phyloP scores from a whole-genome alignment of 345 rosid species.

The Brassica juncea region DNA sequence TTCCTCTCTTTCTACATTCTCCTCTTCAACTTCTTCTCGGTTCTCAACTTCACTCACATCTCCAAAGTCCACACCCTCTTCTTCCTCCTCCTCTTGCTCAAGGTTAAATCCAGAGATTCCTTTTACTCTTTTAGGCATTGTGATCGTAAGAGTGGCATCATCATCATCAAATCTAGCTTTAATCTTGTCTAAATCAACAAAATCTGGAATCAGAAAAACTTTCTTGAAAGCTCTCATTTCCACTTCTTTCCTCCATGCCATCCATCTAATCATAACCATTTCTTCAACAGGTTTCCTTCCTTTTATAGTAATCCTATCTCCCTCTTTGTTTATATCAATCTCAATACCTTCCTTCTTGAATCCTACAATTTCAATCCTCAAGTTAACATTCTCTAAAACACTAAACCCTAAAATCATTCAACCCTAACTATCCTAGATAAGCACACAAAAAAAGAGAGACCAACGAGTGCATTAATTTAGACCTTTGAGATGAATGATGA shows the following conservation, averaged over 20 bases:
- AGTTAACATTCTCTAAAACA: not conserved
- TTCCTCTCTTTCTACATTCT: not conserved
- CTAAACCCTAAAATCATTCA: slow-evolving; percentile 9
- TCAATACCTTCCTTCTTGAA: slow-evolving; percentile 57
- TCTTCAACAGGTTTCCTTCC: slow-evolving; percentile 74
- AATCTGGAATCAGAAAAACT: slow-evolving; percentile 62
- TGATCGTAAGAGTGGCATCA: slow-evolving; percentile 52
- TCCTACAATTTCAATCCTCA: slow-evolving; percentile 46
- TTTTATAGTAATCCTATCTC: slow-evolving; percentile 51
- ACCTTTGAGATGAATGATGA: slow-evolving; percentile 78
- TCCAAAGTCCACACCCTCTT: slow-evolving; percentile 16
- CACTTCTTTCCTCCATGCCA: slow-evolving; percentile 57
- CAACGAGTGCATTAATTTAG: not conserved
- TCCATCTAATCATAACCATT: slow-evolving; percentile 64
- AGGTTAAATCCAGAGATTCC: slow-evolving; percentile 57
- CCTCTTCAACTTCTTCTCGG: slow-evolving; percentile 17
- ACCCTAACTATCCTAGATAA: not conserved
- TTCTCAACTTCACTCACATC: slow-evolving; percentile 13
- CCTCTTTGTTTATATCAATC: slow-evolving; percentile 69
- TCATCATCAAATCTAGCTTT: slow-evolving; percentile 67
- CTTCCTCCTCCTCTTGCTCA: slow-evolving; percentile 48
- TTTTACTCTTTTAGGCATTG: slow-evolving; percentile 63
- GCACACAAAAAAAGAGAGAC: not conserved
- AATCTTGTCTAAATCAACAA: slow-evolving; percentile 57
- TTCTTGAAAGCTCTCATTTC: slow-evolving; percentile 58